Base-by-base conservation (phyloP, 257 asterid species). In the Plantago ovata region DNA sequence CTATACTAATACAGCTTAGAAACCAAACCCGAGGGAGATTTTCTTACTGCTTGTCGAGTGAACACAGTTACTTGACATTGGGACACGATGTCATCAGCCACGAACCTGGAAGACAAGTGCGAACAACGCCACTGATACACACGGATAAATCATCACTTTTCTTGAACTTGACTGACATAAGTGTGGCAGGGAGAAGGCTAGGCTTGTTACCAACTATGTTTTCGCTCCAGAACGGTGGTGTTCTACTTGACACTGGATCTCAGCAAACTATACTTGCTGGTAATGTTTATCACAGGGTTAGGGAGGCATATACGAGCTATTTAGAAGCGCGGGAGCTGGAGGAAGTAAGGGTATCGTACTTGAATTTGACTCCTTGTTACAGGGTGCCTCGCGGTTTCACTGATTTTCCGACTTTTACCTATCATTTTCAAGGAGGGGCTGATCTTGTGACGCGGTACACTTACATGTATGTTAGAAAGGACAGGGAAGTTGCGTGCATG, bases 361-460 rank as follows among this genome's bases (percentile, higher is more conserved):
- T 47, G 62, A 46, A 45, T 64, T 20, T 64, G 62, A 22, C 44
- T 15, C 53, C 56, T 8, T 64, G 69, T 46, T 64, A 64, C 12
- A 44, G 5, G 62, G 13, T 64, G 49, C 44, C 23, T 1, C 54
- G 48, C 13, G 69, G 56, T 10, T 64, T 53, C 20, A 55, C 43
- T 10, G 52, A 43, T 20, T 64, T 24, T 9, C 62, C 62, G 2
- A 42, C 9, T 5, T 42, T 64, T 56, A 54, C 62, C 43, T 64
- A 53, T 47, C 69, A 64, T 64, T 45, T 54, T 22, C 24, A 48
- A 20, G 40, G 57, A 19, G 69, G 56, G 39, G 69, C 69, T 28
- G 69, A 64, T 20, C 32, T 24, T 3, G 40, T 41, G 20, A 42
- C 56, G 6, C 56, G 20, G 33, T 11, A 32, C 48, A 55, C 40